phyloP scores from a whole-genome alignment of 768 basidiomycete genomes.

The Multifurca ochricompacta region DNA sequence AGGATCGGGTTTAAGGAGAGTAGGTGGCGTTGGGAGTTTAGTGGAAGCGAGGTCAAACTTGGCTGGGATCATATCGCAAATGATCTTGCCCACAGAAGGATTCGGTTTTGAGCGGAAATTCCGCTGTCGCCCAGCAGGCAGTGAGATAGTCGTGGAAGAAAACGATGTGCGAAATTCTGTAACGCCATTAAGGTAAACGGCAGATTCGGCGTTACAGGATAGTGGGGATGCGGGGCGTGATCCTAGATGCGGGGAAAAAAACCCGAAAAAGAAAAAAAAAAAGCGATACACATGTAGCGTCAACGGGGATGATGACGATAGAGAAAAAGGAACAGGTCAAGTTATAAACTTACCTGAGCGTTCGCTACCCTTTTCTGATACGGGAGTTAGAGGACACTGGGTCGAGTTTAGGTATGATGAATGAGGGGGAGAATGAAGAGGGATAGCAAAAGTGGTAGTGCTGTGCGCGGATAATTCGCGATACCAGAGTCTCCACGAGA shows the following conservation, averaged over 20 bases:
- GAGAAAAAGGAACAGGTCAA: no score
- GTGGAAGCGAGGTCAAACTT: constrained; percentile 27
- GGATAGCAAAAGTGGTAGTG: constrained; percentile 24
- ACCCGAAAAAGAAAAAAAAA: no score
- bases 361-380: constrained; percentile 10
- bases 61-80: constrained; percentile 52
- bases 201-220: not conserved
- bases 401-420: constrained; percentile 13
- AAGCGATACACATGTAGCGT: no score
- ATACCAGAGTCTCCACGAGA: constrained; percentile 82
- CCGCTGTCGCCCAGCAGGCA: no score
- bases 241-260: not conserved
- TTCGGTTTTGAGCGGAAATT: constrained; percentile 22
- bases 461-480: constrained; percentile 44
- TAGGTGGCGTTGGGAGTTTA: constrained; percentile 18
- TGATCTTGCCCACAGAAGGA: constrained; percentile 38
- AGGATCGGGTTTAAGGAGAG: constrained; percentile 17
- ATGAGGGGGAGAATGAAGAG: constrained; percentile 26
- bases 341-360: not conserved
- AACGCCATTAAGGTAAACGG: not conserved
- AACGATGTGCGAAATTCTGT: constrained; percentile 1
- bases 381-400: constrained; percentile 16
- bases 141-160: constrained; percentile 1
- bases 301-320: not conserved
- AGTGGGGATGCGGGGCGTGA: not conserved